Conservation (phyloP, 2,329 filamentous ascomycete genomes). For the Cladophialophora immunda region DNA sequence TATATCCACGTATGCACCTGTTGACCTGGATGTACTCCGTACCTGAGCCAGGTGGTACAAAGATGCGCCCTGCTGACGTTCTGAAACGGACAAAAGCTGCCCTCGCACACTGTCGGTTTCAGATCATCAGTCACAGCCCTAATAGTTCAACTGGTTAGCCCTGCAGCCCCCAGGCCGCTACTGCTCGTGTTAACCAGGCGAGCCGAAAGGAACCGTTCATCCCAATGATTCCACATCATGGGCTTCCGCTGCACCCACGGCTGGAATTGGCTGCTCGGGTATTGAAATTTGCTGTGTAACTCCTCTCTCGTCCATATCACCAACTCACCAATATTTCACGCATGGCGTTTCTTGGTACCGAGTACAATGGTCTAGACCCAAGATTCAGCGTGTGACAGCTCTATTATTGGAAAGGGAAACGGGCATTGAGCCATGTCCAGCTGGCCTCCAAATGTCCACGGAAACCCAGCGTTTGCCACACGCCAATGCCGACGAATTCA, state of each 20-base stretch:
- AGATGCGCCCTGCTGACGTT: neutral
- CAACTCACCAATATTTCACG: neutral
- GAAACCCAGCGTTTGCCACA: slow-evolving; percentile 7
- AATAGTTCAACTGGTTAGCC: neutral
- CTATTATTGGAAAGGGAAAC: neutral
- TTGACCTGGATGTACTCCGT: neutral
- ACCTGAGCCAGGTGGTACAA: neutral
- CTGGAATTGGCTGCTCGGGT: neutral
- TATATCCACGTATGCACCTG: neutral
- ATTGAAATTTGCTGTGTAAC: slow-evolving; percentile 4
- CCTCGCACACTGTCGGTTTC: neutral
- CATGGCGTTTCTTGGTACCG: slow-evolving; percentile 1
- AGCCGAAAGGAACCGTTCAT: neutral
- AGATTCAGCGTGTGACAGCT: neutral
- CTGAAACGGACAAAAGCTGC: neutral
- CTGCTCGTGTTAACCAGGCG: neutral
- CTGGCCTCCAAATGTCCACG: neutral
- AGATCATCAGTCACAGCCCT: neutral
- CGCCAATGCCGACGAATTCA: neutral
- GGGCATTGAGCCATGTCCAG: neutral
- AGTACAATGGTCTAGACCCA: neutral
- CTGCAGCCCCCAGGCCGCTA: neutral
- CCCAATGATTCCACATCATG: neutral
- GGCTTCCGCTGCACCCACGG: neutral
- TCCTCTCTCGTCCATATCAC: neutral